phyloP scores from a whole-genome alignment of 1,284 basidiomycete genomes.

The Taiwanofungus camphoratus region DNA sequence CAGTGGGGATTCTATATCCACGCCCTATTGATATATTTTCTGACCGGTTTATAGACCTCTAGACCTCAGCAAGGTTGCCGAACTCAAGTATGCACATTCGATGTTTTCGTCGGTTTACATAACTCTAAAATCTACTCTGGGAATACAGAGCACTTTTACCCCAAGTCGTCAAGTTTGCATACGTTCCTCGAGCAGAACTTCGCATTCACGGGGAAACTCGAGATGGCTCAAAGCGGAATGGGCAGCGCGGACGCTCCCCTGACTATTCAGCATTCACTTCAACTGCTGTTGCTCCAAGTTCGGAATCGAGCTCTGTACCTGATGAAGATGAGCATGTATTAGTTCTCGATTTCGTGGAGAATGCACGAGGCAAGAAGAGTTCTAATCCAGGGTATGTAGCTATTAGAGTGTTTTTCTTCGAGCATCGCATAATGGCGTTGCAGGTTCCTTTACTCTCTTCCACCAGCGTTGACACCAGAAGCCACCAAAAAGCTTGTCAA shows the following conservation, averaged over 20 bases:
- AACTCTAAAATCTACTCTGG: not conserved
- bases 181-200: conserved; percentile 65
- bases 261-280: conserved; percentile 34
- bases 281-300: conserved; percentile 9
- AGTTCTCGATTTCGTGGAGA: conserved; percentile 69
- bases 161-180: conserved; percentile 77
- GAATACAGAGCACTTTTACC: conserved; percentile 68
- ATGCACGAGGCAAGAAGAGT: conserved; percentile 38
- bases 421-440: not conserved
- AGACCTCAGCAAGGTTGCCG: conserved; percentile 85
- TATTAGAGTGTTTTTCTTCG: not conserved
- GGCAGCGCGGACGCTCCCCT: conserved; percentile 25
- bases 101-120: conserved; percentile 1
- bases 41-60: conserved; percentile 4
- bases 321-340: conserved; percentile 60
- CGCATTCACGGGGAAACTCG: conserved; percentile 46
- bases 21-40: conserved; percentile 2
- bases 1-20: conserved; percentile 41
- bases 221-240: conserved; percentile 5
- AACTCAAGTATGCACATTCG: conserved; percentile 65
- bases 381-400: conserved; percentile 22
- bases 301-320: conserved; percentile 14
- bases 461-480: conserved; percentile 48
- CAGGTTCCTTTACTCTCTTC: conserved; percentile 38
- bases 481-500: conserved; percentile 70